These are phyloP conservation scores for Nakataea oryzae DNA, from an alignment of 2,329 filamentous ascomycete genomes.

Conservation along the genomic window DNA sequence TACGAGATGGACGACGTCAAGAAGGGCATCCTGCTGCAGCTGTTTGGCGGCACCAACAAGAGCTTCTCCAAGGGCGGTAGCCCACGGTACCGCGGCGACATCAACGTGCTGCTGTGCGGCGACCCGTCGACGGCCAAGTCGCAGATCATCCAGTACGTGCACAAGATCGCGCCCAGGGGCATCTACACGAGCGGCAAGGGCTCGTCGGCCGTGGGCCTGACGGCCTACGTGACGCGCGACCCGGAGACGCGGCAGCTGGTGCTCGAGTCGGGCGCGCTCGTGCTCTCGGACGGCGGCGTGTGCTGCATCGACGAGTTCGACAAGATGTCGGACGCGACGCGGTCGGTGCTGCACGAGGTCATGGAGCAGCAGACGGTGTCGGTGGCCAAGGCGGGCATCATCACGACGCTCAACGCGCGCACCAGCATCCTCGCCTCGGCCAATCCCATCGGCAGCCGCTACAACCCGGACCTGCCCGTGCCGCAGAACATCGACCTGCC, in stretches of 20 bases:
- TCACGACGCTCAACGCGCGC: slow-evolving; percentile 89
- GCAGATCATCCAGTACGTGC: slow-evolving; percentile 85
- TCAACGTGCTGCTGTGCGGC: slow-evolving; percentile 93
- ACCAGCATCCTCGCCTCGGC: slow-evolving; percentile 94
- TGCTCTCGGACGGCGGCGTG: slow-evolving; percentile 71
- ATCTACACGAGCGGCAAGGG: slow-evolving; percentile 77
- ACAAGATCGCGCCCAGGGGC: slow-evolving; percentile 89
- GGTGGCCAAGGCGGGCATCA: slow-evolving; percentile 86
- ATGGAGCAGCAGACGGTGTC: slow-evolving; percentile 85
- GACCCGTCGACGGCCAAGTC: slow-evolving; percentile 96
- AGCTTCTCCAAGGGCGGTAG: slow-evolving; percentile 93
- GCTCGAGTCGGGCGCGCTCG: slow-evolving; percentile 68
- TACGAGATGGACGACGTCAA: slow-evolving; percentile 99
- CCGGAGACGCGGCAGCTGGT: slow-evolving; percentile 72
- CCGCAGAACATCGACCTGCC: slow-evolving; percentile 97
- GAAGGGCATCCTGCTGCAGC: slow-evolving; percentile 91
- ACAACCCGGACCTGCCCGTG: slow-evolving; percentile 90
- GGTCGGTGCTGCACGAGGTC: slow-evolving; percentile 76
- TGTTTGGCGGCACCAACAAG: slow-evolving; percentile 97
- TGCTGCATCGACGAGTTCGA: slow-evolving; percentile 82
- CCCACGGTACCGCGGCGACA: slow-evolving; percentile 91
- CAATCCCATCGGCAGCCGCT: slow-evolving; percentile 95
- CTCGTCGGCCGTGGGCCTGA: slow-evolving; percentile 72
- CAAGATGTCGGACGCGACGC: slow-evolving; percentile 72
- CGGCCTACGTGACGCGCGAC: slow-evolving; percentile 71